phyloP scores from a whole-genome alignment of 441 rosid species.

The Macaranga tanarius region DNA sequence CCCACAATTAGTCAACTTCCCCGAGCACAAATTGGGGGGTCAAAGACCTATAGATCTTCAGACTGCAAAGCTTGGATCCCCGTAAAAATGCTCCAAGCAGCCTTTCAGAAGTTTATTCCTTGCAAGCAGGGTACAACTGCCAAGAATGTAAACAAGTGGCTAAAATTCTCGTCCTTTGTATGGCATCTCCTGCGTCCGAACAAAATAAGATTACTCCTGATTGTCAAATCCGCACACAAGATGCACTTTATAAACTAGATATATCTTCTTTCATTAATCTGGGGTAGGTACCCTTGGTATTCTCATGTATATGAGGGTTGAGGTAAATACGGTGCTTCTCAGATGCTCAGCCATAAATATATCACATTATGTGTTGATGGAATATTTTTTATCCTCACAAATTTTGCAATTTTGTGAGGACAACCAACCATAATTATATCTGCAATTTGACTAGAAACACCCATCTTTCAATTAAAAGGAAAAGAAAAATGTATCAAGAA shows the following conservation, averaged over 20 bases:
- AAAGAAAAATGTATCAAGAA: constrained; percentile 10
- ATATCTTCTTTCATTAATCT: neutral
- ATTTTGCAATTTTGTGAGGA: neutral
- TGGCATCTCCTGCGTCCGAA: constrained; percentile 60
- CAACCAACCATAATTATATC: neutral
- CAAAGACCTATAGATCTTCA: constrained; percentile 7
- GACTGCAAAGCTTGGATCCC: constrained; percentile 18
- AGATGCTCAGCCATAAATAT: neutral
- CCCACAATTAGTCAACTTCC: constrained; percentile 24
- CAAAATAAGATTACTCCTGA: neutral
- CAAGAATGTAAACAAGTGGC: constrained; percentile 24
- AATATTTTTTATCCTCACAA: neutral
- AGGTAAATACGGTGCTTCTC: neutral
- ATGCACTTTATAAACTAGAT: neutral
- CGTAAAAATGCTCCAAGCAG: constrained; percentile 27
- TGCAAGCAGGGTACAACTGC: constrained; percentile 24
- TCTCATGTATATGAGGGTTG: neutral
- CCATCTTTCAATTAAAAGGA: neutral
- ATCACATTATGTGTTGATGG: neutral
- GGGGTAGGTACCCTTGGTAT: neutral
- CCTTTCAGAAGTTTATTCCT: constrained; percentile 29
- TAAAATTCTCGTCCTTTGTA: constrained; percentile 65
- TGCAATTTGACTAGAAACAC: neutral
- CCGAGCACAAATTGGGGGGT: constrained; percentile 13
- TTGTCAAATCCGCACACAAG: neutral